Base-by-base conservation (phyloP, 129 eudicot species). In the Escallonia rubra region DNA sequence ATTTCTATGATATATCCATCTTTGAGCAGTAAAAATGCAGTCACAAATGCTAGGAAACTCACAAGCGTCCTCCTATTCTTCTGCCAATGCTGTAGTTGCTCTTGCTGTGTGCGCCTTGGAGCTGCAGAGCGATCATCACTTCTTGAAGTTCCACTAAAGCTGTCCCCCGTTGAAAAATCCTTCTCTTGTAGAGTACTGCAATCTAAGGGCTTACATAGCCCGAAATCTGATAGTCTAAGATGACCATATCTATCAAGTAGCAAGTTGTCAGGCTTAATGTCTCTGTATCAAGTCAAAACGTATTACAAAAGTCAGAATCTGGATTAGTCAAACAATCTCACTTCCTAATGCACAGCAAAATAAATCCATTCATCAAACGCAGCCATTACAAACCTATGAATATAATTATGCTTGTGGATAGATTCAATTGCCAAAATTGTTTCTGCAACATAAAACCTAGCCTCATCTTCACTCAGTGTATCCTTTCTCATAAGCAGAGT, bases 401-500 rank as follows among this genome's bases (percentile, higher is more conserved):
- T 83, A 71, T 91, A 91, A 54, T 91, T 85, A 70, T 91, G 97
- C 55, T 78, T 85, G 81, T 91, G 97, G 71, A 91, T 91, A 41
- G 97, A 91, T 80, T 87, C 97, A 57, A 91, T 91, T 23, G 97
- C 97, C 77, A 87, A 72, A 82, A 91, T 88, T 61, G 96, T 87
- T 82, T 91, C 97, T 9, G 96, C 96, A 73, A 91, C 82, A 70
- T 91, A 91, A 82, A 91, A 91, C 77, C 90, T 82, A 51, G 97
- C 92, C 80, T 91, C 96, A 64, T 91, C 82, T 43, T 91, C 96
- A 8, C 76, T 87, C 60, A 91, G 75, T 2, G 89, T 91, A 65
- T 91, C 97, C 63, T 91, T 91, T 76, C 97, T 82, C 97, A 91
- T 91, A 43, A 91, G 85, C 67, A 91, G 68, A n/a, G 97, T 91